phyloP scores from a whole-genome alignment of 148 eudicot genomes.

The Salicornia ramosissima region DNA sequence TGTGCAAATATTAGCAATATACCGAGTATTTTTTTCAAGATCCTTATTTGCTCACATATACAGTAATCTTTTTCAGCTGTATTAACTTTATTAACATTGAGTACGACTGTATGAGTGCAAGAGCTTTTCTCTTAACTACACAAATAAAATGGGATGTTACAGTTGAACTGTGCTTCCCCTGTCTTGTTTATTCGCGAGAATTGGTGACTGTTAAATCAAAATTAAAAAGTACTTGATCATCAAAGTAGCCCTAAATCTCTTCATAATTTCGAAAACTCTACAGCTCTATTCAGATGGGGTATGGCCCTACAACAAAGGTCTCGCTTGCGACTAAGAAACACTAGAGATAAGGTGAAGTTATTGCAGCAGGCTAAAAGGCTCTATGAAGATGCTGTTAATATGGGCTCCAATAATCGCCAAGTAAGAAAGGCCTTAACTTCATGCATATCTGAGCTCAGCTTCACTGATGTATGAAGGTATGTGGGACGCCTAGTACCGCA shows the following conservation, averaged over 20 bases:
- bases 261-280: conserved; percentile 13
- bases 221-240: neutral
- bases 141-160: neutral
- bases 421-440: conserved; percentile 62
- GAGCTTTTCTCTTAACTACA: neutral
- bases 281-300: conserved; percentile 97
- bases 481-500: too few relatives aligned
- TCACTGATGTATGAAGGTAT: conserved; percentile 27
- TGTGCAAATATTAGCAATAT: neutral
- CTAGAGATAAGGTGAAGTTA: conserved; percentile 72
- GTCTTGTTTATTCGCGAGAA: conserved; percentile 5
- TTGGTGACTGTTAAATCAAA: neutral
- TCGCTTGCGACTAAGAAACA: conserved; percentile 56
- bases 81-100: neutral
- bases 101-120: neutral
- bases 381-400: conserved; percentile 77
- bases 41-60: neutral
- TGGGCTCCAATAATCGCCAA: conserved; percentile 65
- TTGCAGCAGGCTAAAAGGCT: conserved; percentile 87
- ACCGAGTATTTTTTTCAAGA: neutral
- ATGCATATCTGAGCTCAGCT: conserved; percentile 65
- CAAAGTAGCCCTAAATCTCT: neutral
- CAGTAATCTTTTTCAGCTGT: neutral
- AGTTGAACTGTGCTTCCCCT: neutral
- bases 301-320: conserved; percentile 82